Evolutionary conservation across 805 yeast genomes (phyloP).

Genomic region (Kodamaea jinghongensis): DNA sequence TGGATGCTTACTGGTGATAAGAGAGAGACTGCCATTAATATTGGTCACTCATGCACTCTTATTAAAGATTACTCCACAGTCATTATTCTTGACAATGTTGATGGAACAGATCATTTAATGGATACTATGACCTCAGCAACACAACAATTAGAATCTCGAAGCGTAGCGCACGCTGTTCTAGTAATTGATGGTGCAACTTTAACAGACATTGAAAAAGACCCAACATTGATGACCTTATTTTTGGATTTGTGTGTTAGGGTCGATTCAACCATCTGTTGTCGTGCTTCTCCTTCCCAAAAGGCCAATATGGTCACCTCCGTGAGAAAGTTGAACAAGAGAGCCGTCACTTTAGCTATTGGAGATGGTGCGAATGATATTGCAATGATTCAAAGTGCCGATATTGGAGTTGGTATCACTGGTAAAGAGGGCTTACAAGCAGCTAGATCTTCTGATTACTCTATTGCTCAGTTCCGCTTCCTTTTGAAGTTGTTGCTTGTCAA

Average conservation of each 20-base stretch:
- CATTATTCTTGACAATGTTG: conserved; percentile 56
- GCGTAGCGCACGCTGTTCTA: conserved; percentile 89
- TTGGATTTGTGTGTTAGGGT: conserved; percentile 82
- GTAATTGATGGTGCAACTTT: conserved; percentile 95
- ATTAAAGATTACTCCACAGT: conserved; percentile 92
- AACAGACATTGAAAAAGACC: conserved; percentile 66
- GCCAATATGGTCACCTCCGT: conserved; percentile 83
- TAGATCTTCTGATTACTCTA: conserved; percentile 87
- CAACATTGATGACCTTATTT: conserved; percentile 68
- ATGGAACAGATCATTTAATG: conserved; percentile 52
- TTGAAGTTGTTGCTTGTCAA: conserved; percentile 84
- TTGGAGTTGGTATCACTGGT: conserved; percentile 97
- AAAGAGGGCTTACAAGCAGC: conserved; percentile 98
- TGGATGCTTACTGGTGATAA: conserved; percentile 99
- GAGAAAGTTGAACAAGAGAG: conserved; percentile 59
- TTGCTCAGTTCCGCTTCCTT: conserved; percentile 88
- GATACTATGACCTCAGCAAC: conserved; percentile 73
- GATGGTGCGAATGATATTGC: conserved; percentile 99
- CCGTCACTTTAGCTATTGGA: conserved; percentile 93
- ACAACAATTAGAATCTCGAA: conserved; percentile 66
- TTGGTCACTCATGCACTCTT: conserved; percentile 90
- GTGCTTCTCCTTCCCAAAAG: conserved; percentile 97
- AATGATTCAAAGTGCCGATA: conserved; percentile 98
- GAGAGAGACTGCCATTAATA: conserved; percentile 95
- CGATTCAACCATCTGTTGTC: conserved; percentile 90